Percentiles rank a stretch among this genome's conserved stretches.
Evolutionary conservation across 2,329 filamentous ascomycete species (phyloP).

Genomic region (Pyrenochaeta sp.): DNA sequence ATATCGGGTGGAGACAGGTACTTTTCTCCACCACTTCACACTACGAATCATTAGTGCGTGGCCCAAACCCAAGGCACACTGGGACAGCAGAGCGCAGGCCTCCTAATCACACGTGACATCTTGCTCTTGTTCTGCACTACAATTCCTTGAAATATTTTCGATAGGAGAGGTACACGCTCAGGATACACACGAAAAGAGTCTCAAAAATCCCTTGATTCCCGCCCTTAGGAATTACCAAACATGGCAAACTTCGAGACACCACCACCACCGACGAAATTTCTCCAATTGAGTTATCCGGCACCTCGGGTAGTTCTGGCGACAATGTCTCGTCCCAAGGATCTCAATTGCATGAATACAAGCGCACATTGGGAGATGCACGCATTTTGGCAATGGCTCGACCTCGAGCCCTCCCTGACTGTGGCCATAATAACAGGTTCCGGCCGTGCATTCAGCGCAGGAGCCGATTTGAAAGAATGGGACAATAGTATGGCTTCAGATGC

Average conservation of each 20-base stretch:
- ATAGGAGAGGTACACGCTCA: no score
- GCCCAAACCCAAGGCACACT: no score
- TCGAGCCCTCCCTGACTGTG: constrained; percentile 51
- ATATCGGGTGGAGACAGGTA: no score
- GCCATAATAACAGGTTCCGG: constrained; percentile 56
- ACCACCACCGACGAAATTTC: constrained; percentile 26
- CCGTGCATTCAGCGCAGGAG: constrained; percentile 59
- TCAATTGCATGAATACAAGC: constrained; percentile 47
- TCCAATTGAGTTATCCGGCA: constrained; percentile 51
- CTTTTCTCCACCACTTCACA: no score
- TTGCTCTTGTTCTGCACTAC: no score
- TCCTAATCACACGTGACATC: no score
- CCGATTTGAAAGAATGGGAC: constrained; percentile 56
- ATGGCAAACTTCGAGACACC: constrained; percentile 12
- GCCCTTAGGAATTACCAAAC: neutral
- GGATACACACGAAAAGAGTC: no score
- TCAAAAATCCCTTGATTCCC: no score
- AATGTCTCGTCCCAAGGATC: constrained; percentile 53
- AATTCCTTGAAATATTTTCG: no score
- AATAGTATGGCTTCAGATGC: constrained; percentile 22
- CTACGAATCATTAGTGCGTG: no score
- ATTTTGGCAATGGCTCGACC: constrained; percentile 59
- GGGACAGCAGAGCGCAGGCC: no score
- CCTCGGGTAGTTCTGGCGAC: constrained; percentile 55
- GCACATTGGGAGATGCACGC: constrained; percentile 55